Conservation (phyloP, 2,329 filamentous ascomycete species). For the Fusarium neocosmosporiellum region DNA sequence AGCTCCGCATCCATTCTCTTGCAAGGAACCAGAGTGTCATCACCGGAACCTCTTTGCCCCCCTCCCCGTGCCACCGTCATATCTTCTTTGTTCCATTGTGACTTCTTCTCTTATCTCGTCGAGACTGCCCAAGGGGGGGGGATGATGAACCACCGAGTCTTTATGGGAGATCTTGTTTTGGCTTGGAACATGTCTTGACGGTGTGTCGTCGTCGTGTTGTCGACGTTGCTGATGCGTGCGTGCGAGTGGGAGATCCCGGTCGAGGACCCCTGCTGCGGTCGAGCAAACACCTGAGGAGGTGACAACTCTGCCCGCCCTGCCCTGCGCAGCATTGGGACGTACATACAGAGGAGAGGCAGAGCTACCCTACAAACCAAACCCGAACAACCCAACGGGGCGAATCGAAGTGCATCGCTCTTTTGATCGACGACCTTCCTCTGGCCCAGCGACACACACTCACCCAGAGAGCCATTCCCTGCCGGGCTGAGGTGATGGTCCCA, state of each 20-base stretch:
- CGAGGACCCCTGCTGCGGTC: slow-evolving; percentile 12
- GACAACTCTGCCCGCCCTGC: not conserved
- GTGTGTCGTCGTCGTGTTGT: slow-evolving; percentile 26
- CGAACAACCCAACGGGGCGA: not conserved
- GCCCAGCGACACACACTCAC: slow-evolving; percentile 8
- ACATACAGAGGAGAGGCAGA: not conserved
- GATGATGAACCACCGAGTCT: not conserved
- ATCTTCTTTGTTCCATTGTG: not conserved
- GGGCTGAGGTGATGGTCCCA: slow-evolving; percentile 30
- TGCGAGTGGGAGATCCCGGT: slow-evolving; percentile 28
- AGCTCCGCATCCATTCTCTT: slow-evolving; percentile 36
- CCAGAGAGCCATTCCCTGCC: slow-evolving; percentile 17
- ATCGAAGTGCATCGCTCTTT: not conserved
- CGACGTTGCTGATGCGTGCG: slow-evolving; percentile 26
- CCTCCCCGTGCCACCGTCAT: not conserved
- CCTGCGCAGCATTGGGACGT: not conserved
- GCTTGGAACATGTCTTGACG: slow-evolving; percentile 26
- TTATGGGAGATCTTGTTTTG: slow-evolving; percentile 16
- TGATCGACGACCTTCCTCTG: not conserved
- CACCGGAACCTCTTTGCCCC: not conserved
- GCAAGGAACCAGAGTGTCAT: slow-evolving; percentile 3
- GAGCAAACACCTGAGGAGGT: slow-evolving; percentile 9
- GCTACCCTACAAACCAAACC: not conserved
- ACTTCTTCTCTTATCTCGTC: not conserved
- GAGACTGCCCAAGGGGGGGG: not conserved